Evolutionary conservation across 192 early-diverging fungal species (phyloP).

Genomic region (Coemansia sp.): DNA sequence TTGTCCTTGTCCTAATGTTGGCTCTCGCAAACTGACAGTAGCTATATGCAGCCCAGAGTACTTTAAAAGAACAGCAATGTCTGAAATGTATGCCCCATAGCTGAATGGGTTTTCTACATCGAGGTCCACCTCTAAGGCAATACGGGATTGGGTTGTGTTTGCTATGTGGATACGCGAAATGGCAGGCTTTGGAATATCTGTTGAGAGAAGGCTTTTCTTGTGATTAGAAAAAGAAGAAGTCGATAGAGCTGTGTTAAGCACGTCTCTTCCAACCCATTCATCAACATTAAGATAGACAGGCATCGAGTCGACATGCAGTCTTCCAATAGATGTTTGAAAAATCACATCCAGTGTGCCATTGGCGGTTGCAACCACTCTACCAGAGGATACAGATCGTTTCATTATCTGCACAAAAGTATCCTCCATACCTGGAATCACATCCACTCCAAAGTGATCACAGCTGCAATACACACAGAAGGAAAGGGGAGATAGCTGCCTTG

Average conservation of each 20-base stretch:
- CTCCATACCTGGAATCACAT: constrained; percentile 22
- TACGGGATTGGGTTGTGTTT: constrained; percentile 27
- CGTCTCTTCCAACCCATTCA: background rate
- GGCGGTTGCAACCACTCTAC: constrained; percentile 15
- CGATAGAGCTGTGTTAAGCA: background rate
- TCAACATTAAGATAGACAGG: constrained; percentile 21
- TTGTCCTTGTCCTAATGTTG: constrained; percentile 17
- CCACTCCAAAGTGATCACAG: constrained; percentile 33
- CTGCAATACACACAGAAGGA: constrained; percentile 23
- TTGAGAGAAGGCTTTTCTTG: background rate
- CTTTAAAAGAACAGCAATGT: constrained; percentile 27
- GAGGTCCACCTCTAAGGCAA: constrained; percentile 24
- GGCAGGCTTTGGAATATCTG: constrained; percentile 2
- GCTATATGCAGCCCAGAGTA: constrained; percentile 41
- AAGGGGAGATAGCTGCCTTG: constrained; percentile 14
- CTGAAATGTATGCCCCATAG: constrained; percentile 42
- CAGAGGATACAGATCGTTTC: constrained; percentile 22
- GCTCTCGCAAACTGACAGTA: constrained; percentile 26
- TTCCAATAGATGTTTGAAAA: constrained; percentile 35
- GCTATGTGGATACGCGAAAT: constrained; percentile 33
- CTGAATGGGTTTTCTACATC: constrained; percentile 33
- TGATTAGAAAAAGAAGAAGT: background rate
- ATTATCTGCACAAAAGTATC: constrained; percentile 27
- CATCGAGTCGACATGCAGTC: constrained; percentile 20
- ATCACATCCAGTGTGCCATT: constrained; percentile 35